Evolutionary conservation across 768 basidiomycete species (phyloP).

Genomic region (Boletus rubropictus): DNA sequence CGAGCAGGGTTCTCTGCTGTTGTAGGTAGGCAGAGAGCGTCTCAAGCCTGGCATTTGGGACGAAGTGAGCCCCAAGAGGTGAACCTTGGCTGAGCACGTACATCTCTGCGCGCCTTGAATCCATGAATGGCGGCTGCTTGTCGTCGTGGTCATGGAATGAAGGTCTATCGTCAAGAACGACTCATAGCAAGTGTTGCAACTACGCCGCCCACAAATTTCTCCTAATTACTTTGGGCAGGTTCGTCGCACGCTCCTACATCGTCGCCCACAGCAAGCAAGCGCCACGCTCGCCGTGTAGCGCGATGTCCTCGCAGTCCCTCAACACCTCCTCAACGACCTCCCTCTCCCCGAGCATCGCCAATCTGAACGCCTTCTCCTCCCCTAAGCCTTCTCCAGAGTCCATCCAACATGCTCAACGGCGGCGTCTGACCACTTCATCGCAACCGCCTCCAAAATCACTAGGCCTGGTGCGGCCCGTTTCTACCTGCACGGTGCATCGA

Average conservation of each 20-base stretch:
- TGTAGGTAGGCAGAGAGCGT: conserved; percentile 64
- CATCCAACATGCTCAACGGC: conserved; percentile 24
- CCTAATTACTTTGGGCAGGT: conserved; percentile 18
- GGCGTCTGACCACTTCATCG: conserved; percentile 35
- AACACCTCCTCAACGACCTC: conserved; percentile 32
- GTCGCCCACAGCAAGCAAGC: conserved; percentile 27
- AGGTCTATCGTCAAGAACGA: neutral
- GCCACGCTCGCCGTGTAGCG: conserved; percentile 13
- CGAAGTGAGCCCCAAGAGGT: neutral
- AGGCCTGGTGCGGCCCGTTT: conserved; percentile 31
- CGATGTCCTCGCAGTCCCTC: conserved; percentile 27
- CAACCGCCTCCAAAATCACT: conserved; percentile 38
- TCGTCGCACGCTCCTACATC: conserved; percentile 22
- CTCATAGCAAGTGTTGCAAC: conserved; percentile 7
- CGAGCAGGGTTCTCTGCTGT: conserved; percentile 53
- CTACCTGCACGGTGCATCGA: neutral
- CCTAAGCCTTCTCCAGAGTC: conserved; percentile 21
- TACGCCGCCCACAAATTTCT: conserved; percentile 19
- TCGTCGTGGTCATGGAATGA: conserved; percentile 32
- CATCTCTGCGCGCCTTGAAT: conserved; percentile 33
- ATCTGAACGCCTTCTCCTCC: conserved; percentile 29
- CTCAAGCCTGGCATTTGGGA: conserved; percentile 31
- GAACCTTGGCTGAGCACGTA: conserved; percentile 10
- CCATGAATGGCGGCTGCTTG: conserved; percentile 23
- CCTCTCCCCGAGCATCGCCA: conserved; percentile 29